A percentile compares a stretch with the other conserved stretches of the same genome.
phyloP scores from a whole-genome alignment of 208 protist genomes.

The Entamoeba nuttalli region DNA sequence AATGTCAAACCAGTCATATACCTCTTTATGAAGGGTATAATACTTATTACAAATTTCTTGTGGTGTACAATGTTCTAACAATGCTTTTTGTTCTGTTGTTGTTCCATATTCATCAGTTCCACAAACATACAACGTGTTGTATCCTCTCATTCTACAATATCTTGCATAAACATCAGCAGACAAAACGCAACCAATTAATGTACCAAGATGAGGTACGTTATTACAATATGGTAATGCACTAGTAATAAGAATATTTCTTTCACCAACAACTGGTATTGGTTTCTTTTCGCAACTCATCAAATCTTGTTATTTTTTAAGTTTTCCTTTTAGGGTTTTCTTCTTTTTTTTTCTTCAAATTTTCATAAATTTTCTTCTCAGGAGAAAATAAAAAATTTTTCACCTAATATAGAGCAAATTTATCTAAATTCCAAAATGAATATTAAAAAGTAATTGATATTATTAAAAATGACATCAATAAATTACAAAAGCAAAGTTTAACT shows the following conservation, averaged over 20 bases:
- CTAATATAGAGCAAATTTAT: too few species aligned
- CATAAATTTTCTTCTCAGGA: too few species aligned
- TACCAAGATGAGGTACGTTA: neutral
- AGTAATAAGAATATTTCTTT: neutral
- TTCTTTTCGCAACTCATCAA: too few species aligned
- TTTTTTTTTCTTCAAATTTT: too few species aligned
- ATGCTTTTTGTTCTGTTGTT: neutral
- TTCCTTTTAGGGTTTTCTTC: too few species aligned
- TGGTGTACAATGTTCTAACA: neutral
- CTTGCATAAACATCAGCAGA: neutral
- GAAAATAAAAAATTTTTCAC: too few species aligned
- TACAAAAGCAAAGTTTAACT: too few species aligned
- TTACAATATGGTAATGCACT: neutral
- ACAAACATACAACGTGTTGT: neutral
- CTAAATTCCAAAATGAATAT: too few species aligned
- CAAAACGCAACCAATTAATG: neutral
- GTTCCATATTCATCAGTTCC: neutral
- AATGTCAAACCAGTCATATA: neutral
- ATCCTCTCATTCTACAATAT: neutral
- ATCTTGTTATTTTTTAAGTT: too few species aligned
- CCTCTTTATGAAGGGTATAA: neutral
- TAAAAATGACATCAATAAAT: too few species aligned
- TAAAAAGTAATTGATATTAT: too few species aligned
- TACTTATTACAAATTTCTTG: neutral
- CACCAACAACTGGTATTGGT: neutral